Percentiles rank a stretch among this genome's conserved stretches.
Conservation (phyloP, 2,329 filamentous ascomycete species). For the Magnaporthiopsis rhizophila region DNA sequence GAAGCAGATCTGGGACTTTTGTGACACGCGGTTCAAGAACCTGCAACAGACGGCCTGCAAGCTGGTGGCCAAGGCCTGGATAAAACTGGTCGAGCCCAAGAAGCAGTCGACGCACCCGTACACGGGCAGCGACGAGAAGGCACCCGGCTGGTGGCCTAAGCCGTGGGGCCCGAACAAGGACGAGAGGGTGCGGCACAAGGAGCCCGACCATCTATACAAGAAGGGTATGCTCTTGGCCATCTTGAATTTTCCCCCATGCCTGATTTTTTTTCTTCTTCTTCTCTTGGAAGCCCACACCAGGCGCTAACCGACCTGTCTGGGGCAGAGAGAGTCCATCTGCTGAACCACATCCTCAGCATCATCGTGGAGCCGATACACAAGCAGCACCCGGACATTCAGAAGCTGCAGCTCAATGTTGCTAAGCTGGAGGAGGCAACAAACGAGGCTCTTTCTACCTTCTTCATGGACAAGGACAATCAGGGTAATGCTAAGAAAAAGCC, state of each 20-base stretch:
- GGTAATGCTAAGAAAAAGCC: slow-evolving; percentile 47
- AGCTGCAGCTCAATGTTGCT: slow-evolving; percentile 42
- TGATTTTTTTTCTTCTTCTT: slow-evolving; percentile 1
- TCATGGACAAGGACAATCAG: slow-evolving; percentile 44
- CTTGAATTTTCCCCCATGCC: no score
- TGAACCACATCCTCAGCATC: slow-evolving; percentile 53
- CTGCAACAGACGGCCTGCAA: slow-evolving; percentile 67
- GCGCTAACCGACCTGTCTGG: neutral
- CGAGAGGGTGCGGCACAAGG: slow-evolving; percentile 56
- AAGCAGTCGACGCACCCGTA: slow-evolving; percentile 72
- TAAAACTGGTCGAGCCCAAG: slow-evolving; percentile 67
- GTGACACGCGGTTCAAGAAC: slow-evolving; percentile 52
- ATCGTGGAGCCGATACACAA: slow-evolving; percentile 40
- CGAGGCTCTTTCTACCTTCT: slow-evolving; percentile 51
- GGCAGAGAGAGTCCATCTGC: slow-evolving; percentile 49
- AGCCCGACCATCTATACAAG: slow-evolving; percentile 67
- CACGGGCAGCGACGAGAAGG: slow-evolving; percentile 53
- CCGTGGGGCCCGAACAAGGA: slow-evolving; percentile 41
- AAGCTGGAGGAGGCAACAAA: slow-evolving; percentile 51
- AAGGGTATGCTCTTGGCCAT: slow-evolving; percentile 37
- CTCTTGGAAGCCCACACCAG: neutral
- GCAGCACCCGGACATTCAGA: slow-evolving; percentile 45
- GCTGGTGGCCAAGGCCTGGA: slow-evolving; percentile 65
- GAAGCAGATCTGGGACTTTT: slow-evolving; percentile 49
- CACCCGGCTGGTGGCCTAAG: slow-evolving; percentile 61